Base-by-base conservation (phyloP, 164 flowering plant species). In the Kingdonia uniflora region DNA sequence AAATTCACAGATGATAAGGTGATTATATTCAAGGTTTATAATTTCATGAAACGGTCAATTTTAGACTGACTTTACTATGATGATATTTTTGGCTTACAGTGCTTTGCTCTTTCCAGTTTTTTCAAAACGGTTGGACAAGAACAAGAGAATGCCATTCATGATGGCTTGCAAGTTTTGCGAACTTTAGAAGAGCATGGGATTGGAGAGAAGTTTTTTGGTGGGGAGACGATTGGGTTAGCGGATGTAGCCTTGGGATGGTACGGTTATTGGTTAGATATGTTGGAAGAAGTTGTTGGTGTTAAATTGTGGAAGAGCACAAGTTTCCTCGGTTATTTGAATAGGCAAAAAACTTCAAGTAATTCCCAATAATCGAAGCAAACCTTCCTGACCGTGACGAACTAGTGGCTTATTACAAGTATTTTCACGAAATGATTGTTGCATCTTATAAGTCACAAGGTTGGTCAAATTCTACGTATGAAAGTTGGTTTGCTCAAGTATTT, bases 201-300 rank as follows among this genome's bases (percentile, higher is more conserved):
- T 24, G 52, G 52, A 1, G 37, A 49, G 16, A 49, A 49, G 37
- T 49, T 49, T 24, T 49, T 49, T 49, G 52, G 52, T 14, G 52
- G 52, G 15, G 37, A 49, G 4, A 11, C 37, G 26, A 14, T 49
- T 24, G 33, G 33, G 11, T 14, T 25, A 49, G 52, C 26, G 16
- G 52, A 49, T 24, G 5, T 49, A 49, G 52, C 17, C 2, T 49
- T 23, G 5, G 52, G 52, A 24, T 23, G 52, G 37, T 15, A 21
- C 16, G 37, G 19, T 49, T 17, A 24, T 16, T 49, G 52, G 52
- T 25, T 49, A 12, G 37, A n/a, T 23, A 16, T 49, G 10, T 23
- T 49, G 2, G 52, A 49, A 49, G 52, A 49, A 49, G 16, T 2
- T 4, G 14, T 14, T 13, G 52, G 52, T 24, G 0, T 14, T 13